phyloP scores from a whole-genome alignment of 768 basidiomycete genomes.

The Mycena leptocephala region DNA sequence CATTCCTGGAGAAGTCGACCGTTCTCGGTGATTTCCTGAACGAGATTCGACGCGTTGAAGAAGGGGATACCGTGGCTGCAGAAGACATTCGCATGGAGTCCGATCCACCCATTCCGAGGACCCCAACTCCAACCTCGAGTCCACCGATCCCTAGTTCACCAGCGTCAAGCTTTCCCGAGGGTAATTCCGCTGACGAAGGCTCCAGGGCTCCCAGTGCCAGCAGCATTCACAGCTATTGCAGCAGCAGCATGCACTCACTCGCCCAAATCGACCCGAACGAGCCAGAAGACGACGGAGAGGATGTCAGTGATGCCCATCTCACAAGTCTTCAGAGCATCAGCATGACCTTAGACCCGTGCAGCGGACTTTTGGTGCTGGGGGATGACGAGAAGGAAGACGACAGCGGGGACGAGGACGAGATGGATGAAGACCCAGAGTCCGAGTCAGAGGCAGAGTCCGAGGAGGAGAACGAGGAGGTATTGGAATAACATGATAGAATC shows the following conservation, averaged over 20 bases:
- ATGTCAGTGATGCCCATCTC: not conserved
- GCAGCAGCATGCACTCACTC: too few species aligned
- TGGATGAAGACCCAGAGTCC: not conserved
- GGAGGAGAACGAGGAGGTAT: slow-evolving; percentile 18
- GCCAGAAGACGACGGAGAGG: slow-evolving; percentile 5
- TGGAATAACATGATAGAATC: not conserved
- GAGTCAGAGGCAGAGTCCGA: not conserved
- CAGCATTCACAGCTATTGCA: not conserved
- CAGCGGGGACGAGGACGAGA: not conserved
- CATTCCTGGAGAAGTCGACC: not conserved
- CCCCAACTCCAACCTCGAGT: not conserved
- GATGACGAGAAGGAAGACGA: not conserved
- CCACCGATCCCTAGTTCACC: slow-evolving; percentile 4
- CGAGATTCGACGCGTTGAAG: not conserved
- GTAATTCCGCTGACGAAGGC: too few species aligned
- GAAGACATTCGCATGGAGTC: not conserved
- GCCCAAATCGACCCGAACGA: slow-evolving; percentile 4
- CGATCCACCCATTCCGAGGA: not conserved
- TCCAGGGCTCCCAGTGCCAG: not conserved
- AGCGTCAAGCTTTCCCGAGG: slow-evolving; percentile 14
- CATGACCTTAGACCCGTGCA: not conserved
- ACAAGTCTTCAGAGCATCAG: not conserved
- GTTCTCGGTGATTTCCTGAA: not conserved
- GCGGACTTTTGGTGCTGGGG: not conserved
- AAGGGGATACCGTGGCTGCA: not conserved